Base-by-base conservation (phyloP, 805 yeast species). In the Hanseniaspora thailandica region DNA sequence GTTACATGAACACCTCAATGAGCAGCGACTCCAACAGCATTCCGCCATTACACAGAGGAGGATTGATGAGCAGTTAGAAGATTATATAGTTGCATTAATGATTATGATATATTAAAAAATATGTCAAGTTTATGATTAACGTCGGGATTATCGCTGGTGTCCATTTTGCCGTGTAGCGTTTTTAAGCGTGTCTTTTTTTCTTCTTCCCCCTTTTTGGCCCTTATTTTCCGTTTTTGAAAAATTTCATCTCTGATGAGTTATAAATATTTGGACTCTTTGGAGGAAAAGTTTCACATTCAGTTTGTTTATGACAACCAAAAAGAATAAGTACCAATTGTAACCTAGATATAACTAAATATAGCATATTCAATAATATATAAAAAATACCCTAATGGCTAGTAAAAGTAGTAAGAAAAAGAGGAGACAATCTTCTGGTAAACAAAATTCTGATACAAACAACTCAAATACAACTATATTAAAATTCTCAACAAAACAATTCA, bases 31-130 rank as follows among this genome's bases (percentile, higher is more conserved):
- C 47, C 15, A 48, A 33, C 28, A 41, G 47, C 20, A 40, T 66
- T 17, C 70, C 70, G 25, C 69, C 70, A 33, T 56, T 67, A 55
- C 70, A 67, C 55, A 67, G 63, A 66, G 70, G 70, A 43, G 69
- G 70, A 12, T 55, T 65, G 56, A 60, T n/a, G 31, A 47, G 39
- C 33, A 20, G 12, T 12, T 47, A 31, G n/a, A n/a, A 17, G 13
- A 22, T 9, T 31, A 31, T 31, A 38, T 38, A 38, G 20, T 22
- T 38, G 12, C 7, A 9, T n/a, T 15, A 33, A 2, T n/a, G n/a
- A 33, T 15, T 19, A 33, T 33, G 36, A 10, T n/a, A n/a, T 19
- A 19, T 15, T 33, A 15, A n/a, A n/a, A n/a, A n/a, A n/a, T n/a
- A n/a, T n/a, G n/a, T n/a, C n/a, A n/a, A n/a, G n/a, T n/a, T n/a